Percentiles rank a stretch among this genome's conserved stretches.
Conservation (phyloP, 192 early-diverging fungal species). For the Coemansia sp. region DNA sequence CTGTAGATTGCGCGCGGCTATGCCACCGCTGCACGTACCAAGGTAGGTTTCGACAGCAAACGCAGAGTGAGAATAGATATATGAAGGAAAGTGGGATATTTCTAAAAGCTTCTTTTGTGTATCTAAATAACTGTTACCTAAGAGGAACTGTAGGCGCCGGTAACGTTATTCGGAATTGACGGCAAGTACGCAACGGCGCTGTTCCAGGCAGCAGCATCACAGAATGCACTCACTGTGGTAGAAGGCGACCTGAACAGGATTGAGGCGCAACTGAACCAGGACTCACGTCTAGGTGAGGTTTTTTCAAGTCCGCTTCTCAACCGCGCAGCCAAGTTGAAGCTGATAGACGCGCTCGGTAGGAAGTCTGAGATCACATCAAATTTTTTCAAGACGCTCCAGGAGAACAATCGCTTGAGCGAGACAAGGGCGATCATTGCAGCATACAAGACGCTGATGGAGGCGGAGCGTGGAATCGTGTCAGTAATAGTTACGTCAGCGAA, state of each 20-base stretch:
- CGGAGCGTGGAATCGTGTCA: slow-evolving; percentile 82
- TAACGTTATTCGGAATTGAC: slow-evolving; percentile 88
- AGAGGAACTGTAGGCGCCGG: slow-evolving; percentile 61
- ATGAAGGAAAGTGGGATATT: not conserved
- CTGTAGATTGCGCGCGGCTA: slow-evolving; percentile 62
- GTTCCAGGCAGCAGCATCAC: slow-evolving; percentile 87
- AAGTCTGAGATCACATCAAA: slow-evolving; percentile 82
- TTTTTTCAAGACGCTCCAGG: slow-evolving; percentile 88
- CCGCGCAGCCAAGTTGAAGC: slow-evolving; percentile 70
- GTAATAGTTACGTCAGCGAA: slow-evolving; percentile 89
- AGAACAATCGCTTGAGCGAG: slow-evolving; percentile 91
- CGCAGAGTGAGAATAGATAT: not conserved
- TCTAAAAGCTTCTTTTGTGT: not conserved
- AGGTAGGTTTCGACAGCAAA: slow-evolving; percentile 39
- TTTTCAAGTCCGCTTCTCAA: slow-evolving; percentile 87
- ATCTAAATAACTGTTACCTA: not conserved
- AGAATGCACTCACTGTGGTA: slow-evolving; percentile 74
- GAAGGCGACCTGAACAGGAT: slow-evolving; percentile 81
- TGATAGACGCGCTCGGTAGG: slow-evolving; percentile 66
- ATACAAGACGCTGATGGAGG: slow-evolving; percentile 82
- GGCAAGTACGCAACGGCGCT: slow-evolving; percentile 98
- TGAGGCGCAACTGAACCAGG: slow-evolving; percentile 66
- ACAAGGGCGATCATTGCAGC: slow-evolving; percentile 78
- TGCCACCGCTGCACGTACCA: slow-evolving; percentile 54
- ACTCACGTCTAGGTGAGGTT: slow-evolving; percentile 66